Conservation (phyloP, 345 rosid species). For the Gossypium stocksii region DNA sequence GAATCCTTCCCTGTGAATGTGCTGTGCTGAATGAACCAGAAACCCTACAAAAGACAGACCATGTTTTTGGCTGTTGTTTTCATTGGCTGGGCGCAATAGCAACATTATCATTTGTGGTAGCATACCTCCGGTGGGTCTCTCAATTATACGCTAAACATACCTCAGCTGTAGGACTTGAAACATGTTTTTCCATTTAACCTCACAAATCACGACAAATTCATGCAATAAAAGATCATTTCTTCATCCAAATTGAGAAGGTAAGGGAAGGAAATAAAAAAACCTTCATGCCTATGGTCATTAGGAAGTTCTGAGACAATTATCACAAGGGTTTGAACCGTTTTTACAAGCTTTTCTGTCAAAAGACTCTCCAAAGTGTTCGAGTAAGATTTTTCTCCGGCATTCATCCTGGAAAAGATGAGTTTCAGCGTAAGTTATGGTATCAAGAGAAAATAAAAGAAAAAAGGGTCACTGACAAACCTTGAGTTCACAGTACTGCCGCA, state of each 20-base stretch:
- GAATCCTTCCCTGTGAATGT: background rate
- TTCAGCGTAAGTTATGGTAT: background rate
- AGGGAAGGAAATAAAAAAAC: background rate
- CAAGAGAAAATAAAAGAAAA: background rate
- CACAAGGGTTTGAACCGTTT: constrained; percentile 63
- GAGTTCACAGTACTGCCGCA: constrained; percentile 83
- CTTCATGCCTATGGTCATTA: constrained; percentile 19
- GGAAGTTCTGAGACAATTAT: constrained; percentile 61
- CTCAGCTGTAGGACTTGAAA: background rate
- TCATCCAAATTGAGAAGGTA: background rate
- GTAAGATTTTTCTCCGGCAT: constrained; percentile 71
- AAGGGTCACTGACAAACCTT: constrained; percentile 37
- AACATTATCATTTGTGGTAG: background rate
- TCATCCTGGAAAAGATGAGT: constrained; percentile 43
- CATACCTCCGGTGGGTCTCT: background rate
- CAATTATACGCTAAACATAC: background rate
- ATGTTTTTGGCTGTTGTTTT: no score
- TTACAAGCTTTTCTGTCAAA: constrained; percentile 58
- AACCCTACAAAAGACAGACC: no score
- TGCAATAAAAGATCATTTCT: background rate
- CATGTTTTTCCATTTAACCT: background rate
- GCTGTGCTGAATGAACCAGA: no score
- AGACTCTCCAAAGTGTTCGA: constrained; percentile 75
- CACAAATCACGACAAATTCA: background rate
- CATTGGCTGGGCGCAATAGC: no score